Percentiles rank a stretch among this genome's conserved stretches.
These are phyloP conservation scores for Tolypocladium inflatum DNA, from an alignment of 2,329 filamentous ascomycete species.

Conservation along the genomic window DNA sequence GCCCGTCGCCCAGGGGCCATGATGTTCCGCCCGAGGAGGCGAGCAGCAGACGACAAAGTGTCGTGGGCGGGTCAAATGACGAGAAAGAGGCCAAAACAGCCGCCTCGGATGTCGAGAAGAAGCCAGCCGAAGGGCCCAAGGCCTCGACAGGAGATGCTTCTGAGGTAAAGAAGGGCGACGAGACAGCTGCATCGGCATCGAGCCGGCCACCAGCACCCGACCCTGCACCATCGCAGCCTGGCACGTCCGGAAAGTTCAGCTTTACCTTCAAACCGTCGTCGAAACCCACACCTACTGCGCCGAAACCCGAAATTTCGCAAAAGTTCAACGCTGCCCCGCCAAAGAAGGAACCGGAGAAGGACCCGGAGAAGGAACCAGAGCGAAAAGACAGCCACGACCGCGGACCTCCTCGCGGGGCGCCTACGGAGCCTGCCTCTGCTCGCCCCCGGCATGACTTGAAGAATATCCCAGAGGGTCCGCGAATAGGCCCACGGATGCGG, in stretches of 20 bases:
- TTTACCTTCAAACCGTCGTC: conserved; percentile 80
- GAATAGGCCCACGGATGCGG: conserved; percentile 41
- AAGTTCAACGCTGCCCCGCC: conserved; percentile 57
- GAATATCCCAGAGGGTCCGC: conserved; percentile 23
- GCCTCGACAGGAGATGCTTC: not conserved
- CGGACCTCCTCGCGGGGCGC: conserved; percentile 38
- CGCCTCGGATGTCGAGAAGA: conserved; percentile 6
- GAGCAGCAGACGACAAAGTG: conserved; percentile 10
- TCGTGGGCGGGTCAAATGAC: conserved; percentile 5
- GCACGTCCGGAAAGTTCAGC: conserved; percentile 64
- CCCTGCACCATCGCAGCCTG: conserved; percentile 37
- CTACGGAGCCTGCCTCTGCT: conserved; percentile 44
- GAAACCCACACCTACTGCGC: conserved; percentile 45
- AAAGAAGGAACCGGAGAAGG: conserved; percentile 29
- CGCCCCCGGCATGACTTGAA: conserved; percentile 27
- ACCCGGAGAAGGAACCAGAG: conserved; percentile 3
- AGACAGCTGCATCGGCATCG: not conserved
- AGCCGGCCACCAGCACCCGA: conserved; percentile 20
- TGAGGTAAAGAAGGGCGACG: conserved; percentile 1
- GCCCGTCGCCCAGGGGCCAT: conserved; percentile 9
- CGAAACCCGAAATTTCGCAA: conserved; percentile 57
- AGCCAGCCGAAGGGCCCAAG: not conserved
- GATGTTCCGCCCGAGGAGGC: conserved; percentile 7
- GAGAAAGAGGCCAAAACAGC: conserved; percentile 7
- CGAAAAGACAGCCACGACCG: conserved; percentile 24